Evolutionary conservation across 352 stramenopile species (phyloP).

Genomic region (Elongisporangium prolatum): DNA sequence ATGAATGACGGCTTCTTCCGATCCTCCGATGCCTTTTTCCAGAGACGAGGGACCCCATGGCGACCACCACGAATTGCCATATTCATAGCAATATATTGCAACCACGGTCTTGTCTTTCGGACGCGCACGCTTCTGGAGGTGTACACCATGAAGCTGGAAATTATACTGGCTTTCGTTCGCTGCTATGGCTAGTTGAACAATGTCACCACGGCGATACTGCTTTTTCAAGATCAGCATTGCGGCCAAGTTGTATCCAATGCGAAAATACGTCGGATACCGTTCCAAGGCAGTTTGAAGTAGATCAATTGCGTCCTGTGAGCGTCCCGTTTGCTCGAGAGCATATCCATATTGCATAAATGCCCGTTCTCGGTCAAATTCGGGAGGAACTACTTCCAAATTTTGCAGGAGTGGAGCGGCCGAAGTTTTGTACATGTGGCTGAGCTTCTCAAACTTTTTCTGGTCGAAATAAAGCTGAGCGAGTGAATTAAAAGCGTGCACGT

Average conservation of each 20-base stretch:
- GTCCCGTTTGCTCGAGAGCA: slow-evolving; percentile 19
- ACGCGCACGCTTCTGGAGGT: slow-evolving; percentile 25
- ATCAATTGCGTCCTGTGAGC: slow-evolving; percentile 21
- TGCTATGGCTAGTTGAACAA: slow-evolving; percentile 23
- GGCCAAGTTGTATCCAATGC: slow-evolving; percentile 46
- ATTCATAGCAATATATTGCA: slow-evolving; percentile 91
- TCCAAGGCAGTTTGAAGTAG: slow-evolving; percentile 21
- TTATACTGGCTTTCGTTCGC: slow-evolving; percentile 23
- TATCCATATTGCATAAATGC: slow-evolving; percentile 39
- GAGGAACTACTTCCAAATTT: not conserved
- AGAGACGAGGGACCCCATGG: slow-evolving; percentile 83
- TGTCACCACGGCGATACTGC: slow-evolving; percentile 25
- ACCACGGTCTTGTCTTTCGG: slow-evolving; percentile 32
- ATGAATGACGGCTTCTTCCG: slow-evolving; percentile 90
- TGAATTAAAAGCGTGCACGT: slow-evolving; percentile 12
- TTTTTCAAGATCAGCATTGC: slow-evolving; percentile 27
- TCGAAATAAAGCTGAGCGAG: slow-evolving; percentile 14
- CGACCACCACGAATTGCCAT: slow-evolving; percentile 87
- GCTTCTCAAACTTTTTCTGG: slow-evolving; percentile 14
- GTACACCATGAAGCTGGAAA: slow-evolving; percentile 19
- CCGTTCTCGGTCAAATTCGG: slow-evolving; percentile 17
- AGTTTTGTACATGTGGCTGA: slow-evolving; percentile 21
- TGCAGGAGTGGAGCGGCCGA: slow-evolving; percentile 8
- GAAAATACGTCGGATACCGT: slow-evolving; percentile 28
- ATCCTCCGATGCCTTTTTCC: slow-evolving; percentile 71